Evolutionary conservation across 2,329 filamentous ascomycete species (phyloP), one percentile per base, ranked within the genome.

Genomic region (Xylaria multiplex): DNA sequence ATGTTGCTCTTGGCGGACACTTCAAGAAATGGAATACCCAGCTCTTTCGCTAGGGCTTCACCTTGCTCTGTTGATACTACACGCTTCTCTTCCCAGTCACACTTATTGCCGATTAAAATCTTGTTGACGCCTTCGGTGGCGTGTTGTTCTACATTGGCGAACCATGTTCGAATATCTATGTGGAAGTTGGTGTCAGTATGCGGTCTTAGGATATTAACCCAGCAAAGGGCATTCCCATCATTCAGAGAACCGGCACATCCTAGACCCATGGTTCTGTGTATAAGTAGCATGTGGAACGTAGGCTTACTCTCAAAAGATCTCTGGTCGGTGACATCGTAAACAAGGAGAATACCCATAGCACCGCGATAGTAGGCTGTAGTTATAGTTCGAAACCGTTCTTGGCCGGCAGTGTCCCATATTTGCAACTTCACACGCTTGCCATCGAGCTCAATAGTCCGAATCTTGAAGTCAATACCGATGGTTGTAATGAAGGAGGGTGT

Each of bases 391-490:
- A 99, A 99, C 69, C 96, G 91, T 83, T 99, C 96, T 82, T 99
- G 96, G 62, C 96, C 96, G 60, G 96, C 96, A 30, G 96, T 99
- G 79, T 99, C 96, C 96, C 96, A 99, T 82, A 99, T 99, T 85
- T 99, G 96, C 79, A 99, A 84, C 87, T 99, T 99, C 76, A 99
- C 96, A 70, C 95, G 89, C 88, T 99, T 99, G 79, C 95, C 95
- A 82, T 99, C 96, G 74, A 99, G 86, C 84, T 99, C 96, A 83
- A 99, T 99, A 71, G 96, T 99, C 73, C 96, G 89, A 79, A 99
- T 99, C 88, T 99, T 99, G 86, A 99, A 99, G 84, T 99, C 96
- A 84, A 99, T 98, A 74, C 96, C 96, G 82, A 99, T 99, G 70
- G 96, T 99, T 69, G 94, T 97, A 85, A 97, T 97, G 86, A 97